Conservation (phyloP, 495 filamentous ascomycete genomes). For the Lasiosphaeris hirsuta region DNA sequence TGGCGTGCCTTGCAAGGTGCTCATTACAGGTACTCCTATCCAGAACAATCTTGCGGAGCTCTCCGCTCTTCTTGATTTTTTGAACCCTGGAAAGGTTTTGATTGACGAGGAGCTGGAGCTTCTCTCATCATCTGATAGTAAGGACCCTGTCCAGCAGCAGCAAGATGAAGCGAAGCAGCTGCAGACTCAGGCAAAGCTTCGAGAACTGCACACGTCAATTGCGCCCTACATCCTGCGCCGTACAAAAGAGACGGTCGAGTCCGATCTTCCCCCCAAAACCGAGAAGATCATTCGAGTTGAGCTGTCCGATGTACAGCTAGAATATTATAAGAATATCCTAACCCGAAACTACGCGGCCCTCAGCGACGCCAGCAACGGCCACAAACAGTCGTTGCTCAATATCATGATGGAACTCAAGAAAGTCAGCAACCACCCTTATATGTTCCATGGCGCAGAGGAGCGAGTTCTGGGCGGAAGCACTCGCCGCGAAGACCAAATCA, state of each 20-base stretch:
- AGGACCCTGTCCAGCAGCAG: constrained; percentile 26
- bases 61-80: constrained; percentile 87
- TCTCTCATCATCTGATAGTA: constrained; percentile 39
- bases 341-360: constrained; percentile 94
- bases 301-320: constrained; percentile 89
- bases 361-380: constrained; percentile 80
- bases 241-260: constrained; percentile 95
- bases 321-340: constrained; percentile 98
- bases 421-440: constrained; percentile 96
- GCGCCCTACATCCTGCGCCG: constrained; percentile 92
- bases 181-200: constrained; percentile 42
- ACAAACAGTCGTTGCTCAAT: constrained; percentile 93
- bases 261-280: constrained; percentile 90
- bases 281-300: constrained; percentile 99
- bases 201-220: constrained; percentile 69
- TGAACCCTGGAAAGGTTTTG: constrained; percentile 82
- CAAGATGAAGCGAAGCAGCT: constrained; percentile 36
- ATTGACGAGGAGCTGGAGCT: constrained; percentile 86
- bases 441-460: constrained; percentile 91
- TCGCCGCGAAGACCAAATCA: constrained; percentile 81
- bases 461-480: constrained; percentile 72
- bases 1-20: constrained; percentile 74
- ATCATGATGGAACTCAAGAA: constrained; percentile 99
- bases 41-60: constrained; percentile 95
- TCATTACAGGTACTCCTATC: constrained; percentile 96